Percentiles rank a stretch among this genome's conserved stretches.
phyloP scores from a whole-genome alignment of 1,139 yeast species.

The Arxiozyma heterogenica region DNA sequence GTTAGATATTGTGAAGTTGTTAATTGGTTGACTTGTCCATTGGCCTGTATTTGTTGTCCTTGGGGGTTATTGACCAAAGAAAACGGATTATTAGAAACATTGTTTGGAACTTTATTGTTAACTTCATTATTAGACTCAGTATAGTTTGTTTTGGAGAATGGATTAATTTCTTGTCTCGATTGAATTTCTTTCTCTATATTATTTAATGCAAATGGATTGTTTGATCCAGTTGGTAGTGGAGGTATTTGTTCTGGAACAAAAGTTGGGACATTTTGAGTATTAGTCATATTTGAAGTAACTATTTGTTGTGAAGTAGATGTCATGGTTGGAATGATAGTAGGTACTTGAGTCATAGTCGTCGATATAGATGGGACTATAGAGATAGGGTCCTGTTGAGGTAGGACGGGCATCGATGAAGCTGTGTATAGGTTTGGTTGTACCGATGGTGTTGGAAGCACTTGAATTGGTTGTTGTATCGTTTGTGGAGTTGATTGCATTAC shows the following conservation, averaged over 20 bases:
- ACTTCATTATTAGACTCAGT: constrained; percentile 39
- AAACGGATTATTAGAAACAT: constrained; percentile 3
- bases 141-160: constrained; percentile 3
- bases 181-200: constrained; percentile 1
- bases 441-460: neutral
- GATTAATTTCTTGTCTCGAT: constrained; percentile 2
- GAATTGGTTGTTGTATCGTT: constrained; percentile 13
- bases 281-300: neutral
- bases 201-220: constrained; percentile 6
- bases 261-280: neutral
- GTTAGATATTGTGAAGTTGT: constrained; percentile 7
- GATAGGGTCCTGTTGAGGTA: neutral
- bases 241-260: neutral
- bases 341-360: neutral
- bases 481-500: neutral
- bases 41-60: neutral
- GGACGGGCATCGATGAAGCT: neutral
- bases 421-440: neutral
- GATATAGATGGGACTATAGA: neutral
- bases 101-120: constrained; percentile 73
- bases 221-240: constrained; percentile 3
- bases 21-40: neutral
- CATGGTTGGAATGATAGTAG: neutral
- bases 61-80: neutral
- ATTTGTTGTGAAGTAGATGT: neutral